These are phyloP conservation scores for Kodamaea lidongshanica DNA, from an alignment of 805 yeast genomes.

Conservation along the genomic window DNA sequence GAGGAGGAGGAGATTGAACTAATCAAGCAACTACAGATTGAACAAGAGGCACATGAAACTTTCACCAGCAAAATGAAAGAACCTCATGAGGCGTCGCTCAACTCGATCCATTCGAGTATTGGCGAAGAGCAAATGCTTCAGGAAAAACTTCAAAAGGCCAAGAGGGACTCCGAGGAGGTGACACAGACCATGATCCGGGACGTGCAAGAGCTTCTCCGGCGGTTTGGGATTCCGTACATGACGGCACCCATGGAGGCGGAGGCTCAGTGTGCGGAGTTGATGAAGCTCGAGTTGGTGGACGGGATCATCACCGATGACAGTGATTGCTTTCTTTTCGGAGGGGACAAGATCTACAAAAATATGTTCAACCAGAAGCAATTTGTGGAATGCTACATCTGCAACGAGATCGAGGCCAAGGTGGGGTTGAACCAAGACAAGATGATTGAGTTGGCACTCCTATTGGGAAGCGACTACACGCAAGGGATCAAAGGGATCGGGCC, in stretches of 20 bases:
- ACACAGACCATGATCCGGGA: slow-evolving; percentile 80
- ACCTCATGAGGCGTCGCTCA: slow-evolving; percentile 14
- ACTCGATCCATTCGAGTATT: slow-evolving; percentile 30
- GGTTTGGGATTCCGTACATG: slow-evolving; percentile 91
- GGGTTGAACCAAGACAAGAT: slow-evolving; percentile 60
- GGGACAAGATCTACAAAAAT: slow-evolving; percentile 74
- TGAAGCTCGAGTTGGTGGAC: slow-evolving; percentile 69
- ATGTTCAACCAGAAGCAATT: slow-evolving; percentile 90
- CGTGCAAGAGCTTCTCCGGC: slow-evolving; percentile 77
- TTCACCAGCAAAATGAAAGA: slow-evolving; percentile 40
- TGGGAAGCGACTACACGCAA: slow-evolving; percentile 94
- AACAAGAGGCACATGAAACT: slow-evolving; percentile 63
- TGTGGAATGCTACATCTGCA: slow-evolving; percentile 73
- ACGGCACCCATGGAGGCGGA: slow-evolving; percentile 99
- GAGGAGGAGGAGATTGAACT: slow-evolving; percentile 74
- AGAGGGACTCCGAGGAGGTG: slow-evolving; percentile 88
- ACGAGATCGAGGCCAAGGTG: slow-evolving; percentile 52
- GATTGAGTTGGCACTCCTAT: slow-evolving; percentile 73
- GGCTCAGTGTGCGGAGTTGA: slow-evolving; percentile 89
- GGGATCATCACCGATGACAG: slow-evolving; percentile 97
- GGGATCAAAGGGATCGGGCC: slow-evolving; percentile 95
- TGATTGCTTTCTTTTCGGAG: slow-evolving; percentile 93
- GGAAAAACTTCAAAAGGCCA: slow-evolving; percentile 57
- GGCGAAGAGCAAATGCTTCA: slow-evolving; percentile 46
- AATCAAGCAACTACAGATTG: slow-evolving; percentile 56